Base-by-base conservation (phyloP, 148 eudicot genomes). In the Chenopodium formosanum region DNA sequence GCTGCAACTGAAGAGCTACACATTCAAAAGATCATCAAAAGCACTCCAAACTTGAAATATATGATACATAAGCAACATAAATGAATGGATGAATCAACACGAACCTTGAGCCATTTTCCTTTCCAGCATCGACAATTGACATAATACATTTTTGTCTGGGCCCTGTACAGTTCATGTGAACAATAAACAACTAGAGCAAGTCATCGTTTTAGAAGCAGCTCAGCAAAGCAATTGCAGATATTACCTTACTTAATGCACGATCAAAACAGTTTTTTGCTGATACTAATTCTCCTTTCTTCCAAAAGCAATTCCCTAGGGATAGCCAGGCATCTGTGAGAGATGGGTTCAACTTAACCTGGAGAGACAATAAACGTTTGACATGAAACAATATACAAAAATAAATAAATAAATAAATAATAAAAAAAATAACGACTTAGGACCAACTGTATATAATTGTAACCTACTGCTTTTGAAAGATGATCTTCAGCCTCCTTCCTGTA, bases 401-500 rank as follows among this genome's bases (percentile, higher is more conserved):
- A 52, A 52, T 1, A 31, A 31, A 79, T 65, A 63, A 79, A 47
- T 67, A 76, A 25, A 37, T 46, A 52, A 1, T 31, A 52, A 52
- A 53, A 47, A 47, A 48, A 10, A 48, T 0, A 48, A 10, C 0
- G 16, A 50, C 12, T 13, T n/a, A 31, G n/a, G 70, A 40, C 58
- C 46, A 81, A 44, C 27, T 37, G 70, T 48, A 47, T 69, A 74
- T 9, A 52, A 70, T 76, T 69, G 27, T 76, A 89, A 85, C 78
- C 78, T 85, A 95, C 98, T 78, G 98, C 97, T 90, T 95, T 95
- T 48, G 98, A 93, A 83, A 95, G 96, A 90, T 95, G 98, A 65
- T 93, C 97, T 86, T 93, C 98, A n/a, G 98, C 98, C 85, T 93
- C 94, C 88, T 93, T 95, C 78, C 74, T 88, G 65, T 95, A 91